Evolutionary conservation across 805 yeast genomes (phyloP).

Genomic region (Metschnikowia arizonensis): DNA sequence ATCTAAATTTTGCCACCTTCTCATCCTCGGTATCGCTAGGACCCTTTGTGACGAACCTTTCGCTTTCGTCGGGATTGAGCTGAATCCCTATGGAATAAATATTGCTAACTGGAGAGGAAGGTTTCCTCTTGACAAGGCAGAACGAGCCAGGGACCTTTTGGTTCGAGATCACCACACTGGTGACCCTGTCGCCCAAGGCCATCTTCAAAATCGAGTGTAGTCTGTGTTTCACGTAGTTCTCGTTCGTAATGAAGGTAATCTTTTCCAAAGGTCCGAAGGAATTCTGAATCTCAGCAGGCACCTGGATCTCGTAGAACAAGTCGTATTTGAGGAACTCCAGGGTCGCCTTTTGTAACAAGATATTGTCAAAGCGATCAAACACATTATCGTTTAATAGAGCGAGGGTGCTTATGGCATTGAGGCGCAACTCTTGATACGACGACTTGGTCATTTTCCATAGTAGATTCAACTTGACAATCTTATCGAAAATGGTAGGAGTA

Average conservation of each 20-base stretch:
- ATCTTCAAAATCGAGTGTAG: slow-evolving; percentile 52
- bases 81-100: slow-evolving; percentile 55
- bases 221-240: slow-evolving; percentile 59
- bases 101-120: slow-evolving; percentile 30
- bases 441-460: slow-evolving; percentile 75
- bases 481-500: slow-evolving; percentile 74
- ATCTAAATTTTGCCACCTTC: slow-evolving; percentile 56
- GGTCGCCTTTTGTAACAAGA: slow-evolving; percentile 62
- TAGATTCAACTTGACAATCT: slow-evolving; percentile 69
- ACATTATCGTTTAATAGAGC: slow-evolving; percentile 70
- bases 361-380: slow-evolving; percentile 74
- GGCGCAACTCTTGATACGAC: slow-evolving; percentile 58
- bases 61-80: slow-evolving; percentile 68
- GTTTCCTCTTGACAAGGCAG: slow-evolving; percentile 52
- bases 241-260: slow-evolving; percentile 65
- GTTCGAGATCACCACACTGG: slow-evolving; percentile 32
- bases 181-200: slow-evolving; percentile 53
- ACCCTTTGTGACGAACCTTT: slow-evolving; percentile 81
- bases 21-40: slow-evolving; percentile 58
- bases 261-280: slow-evolving; percentile 67
- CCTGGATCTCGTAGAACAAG: slow-evolving; percentile 50
- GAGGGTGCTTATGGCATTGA: slow-evolving; percentile 66
- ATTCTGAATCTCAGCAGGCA: slow-evolving; percentile 37
- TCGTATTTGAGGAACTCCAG: slow-evolving; percentile 62
- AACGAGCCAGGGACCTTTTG: slow-evolving; percentile 26